phyloP scores from a whole-genome alignment of 2,329 filamentous ascomycete species.

The Talaromyces sp. region DNA sequence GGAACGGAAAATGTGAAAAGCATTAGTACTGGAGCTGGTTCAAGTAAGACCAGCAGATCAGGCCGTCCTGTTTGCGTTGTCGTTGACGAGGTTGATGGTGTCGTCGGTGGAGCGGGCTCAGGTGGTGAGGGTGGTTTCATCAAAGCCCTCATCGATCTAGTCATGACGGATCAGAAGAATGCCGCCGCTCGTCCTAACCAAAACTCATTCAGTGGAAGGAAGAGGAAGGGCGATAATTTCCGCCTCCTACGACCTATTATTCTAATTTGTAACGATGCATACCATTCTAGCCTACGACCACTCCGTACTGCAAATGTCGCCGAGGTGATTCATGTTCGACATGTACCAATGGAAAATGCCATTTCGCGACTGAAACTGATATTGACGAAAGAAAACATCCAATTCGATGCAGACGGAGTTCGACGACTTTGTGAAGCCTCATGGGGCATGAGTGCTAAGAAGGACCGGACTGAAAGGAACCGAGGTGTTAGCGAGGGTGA shows the following conservation, averaged over 20 bases:
- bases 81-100: constrained; percentile 95
- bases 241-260: constrained; percentile 83
- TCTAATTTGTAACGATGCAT: constrained; percentile 95
- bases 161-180: constrained; percentile 84
- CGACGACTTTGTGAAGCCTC: constrained; percentile 66
- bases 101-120: constrained; percentile 73
- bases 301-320: constrained; percentile 81
- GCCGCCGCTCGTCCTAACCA: constrained; percentile 37
- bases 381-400: constrained; percentile 84
- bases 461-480: constrained; percentile 49
- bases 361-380: constrained; percentile 76
- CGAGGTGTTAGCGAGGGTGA: constrained; percentile 53
- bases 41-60: constrained; percentile 61
- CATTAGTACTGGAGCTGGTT: constrained; percentile 50
- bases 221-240: constrained; percentile 81
- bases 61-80: constrained; percentile 89
- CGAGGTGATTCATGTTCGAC: constrained; percentile 88
- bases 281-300: constrained; percentile 82
- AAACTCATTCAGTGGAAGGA: constrained; percentile 27
- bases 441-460: constrained; percentile 62
- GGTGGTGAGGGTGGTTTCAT: constrained; percentile 91
- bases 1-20: constrained; percentile 90
- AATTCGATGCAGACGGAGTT: constrained; percentile 84
- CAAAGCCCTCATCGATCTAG: constrained; percentile 88
- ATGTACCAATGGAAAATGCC: constrained; percentile 82